Conservation (phyloP, 2,329 filamentous ascomycete species). For the Xylaria sp. region DNA sequence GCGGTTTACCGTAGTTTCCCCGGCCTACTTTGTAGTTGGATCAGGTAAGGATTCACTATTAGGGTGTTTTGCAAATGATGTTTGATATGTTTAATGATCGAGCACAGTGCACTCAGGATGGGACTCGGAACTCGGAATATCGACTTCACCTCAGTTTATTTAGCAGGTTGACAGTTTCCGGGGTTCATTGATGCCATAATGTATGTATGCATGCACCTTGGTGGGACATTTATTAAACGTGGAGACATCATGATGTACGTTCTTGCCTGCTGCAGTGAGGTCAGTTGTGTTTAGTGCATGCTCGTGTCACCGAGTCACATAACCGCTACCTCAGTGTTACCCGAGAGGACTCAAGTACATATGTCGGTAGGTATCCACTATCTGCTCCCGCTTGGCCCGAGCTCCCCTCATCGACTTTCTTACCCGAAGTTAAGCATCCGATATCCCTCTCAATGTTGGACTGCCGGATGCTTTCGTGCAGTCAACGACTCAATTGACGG, state of each 20-base stretch:
- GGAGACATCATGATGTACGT: no score
- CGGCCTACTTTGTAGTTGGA: background rate
- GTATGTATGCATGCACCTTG: no score
- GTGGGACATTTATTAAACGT: no score
- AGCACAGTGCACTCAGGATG: background rate
- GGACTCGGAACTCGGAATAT: background rate
- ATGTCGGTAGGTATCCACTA: background rate
- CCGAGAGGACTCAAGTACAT: no score
- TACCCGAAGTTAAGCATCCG: conserved; percentile 7
- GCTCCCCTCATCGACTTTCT: conserved; percentile 14
- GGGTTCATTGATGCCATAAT: background rate
- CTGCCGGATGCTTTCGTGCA: background rate
- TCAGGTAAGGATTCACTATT: background rate
- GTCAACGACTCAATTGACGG: conserved; percentile 16
- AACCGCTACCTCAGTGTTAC: no score
- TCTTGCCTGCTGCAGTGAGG: no score
- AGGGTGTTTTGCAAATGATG: background rate
- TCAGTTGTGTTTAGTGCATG: no score
- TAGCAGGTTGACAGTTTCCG: background rate
- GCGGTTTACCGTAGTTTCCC: conserved; percentile 25
- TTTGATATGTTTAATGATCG: background rate
- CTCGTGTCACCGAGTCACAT: no score
- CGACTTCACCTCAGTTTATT: background rate
- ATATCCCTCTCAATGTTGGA: conserved; percentile 2
- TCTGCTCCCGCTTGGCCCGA: conserved; percentile 22